Percentiles rank a stretch among this genome's conserved stretches.
Evolutionary conservation across 345 rosid genomes (phyloP).

Genomic region (Brassica nigra): DNA sequence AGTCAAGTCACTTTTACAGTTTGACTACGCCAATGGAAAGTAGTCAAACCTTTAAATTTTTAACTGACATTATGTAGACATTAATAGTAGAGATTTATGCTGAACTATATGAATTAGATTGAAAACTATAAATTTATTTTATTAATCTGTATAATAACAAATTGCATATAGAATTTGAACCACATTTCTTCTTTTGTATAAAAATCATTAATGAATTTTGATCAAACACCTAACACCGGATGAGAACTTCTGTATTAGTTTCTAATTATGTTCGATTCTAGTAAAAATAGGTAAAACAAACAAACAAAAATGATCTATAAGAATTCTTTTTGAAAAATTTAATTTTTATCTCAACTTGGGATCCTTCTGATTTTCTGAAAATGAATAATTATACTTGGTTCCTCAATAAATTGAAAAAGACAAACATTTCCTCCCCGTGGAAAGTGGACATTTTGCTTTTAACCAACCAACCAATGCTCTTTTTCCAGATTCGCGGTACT

Average conservation of each 20-base stretch:
- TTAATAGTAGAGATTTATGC: background rate
- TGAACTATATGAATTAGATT: background rate
- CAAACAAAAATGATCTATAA: background rate
- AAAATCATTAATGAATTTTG: background rate
- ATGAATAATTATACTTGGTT: background rate
- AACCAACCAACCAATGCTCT: background rate
- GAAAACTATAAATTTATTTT: too few species aligned
- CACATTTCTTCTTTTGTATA: background rate
- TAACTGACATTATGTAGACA: background rate
- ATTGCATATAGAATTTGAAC: background rate
- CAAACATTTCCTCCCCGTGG: background rate
- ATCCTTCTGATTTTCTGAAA: too few species aligned
- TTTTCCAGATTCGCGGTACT: background rate
- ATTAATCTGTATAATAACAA: background rate
- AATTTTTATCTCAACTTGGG: background rate
- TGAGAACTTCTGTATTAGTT: background rate
- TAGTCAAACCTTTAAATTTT: background rate
- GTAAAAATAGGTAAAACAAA: background rate
- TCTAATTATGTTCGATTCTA: conserved; percentile 1
- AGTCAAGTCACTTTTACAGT: background rate
- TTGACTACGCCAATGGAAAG: background rate
- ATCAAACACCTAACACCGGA: background rate
- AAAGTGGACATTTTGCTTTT: conserved; percentile 7
- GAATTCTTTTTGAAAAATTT: background rate
- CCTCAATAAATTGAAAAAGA: background rate